A percentile compares a stretch with the other conserved stretches of the same genome.
phyloP scores from a whole-genome alignment of 257 asterid genomes.

The Solanum commersonii region DNA sequence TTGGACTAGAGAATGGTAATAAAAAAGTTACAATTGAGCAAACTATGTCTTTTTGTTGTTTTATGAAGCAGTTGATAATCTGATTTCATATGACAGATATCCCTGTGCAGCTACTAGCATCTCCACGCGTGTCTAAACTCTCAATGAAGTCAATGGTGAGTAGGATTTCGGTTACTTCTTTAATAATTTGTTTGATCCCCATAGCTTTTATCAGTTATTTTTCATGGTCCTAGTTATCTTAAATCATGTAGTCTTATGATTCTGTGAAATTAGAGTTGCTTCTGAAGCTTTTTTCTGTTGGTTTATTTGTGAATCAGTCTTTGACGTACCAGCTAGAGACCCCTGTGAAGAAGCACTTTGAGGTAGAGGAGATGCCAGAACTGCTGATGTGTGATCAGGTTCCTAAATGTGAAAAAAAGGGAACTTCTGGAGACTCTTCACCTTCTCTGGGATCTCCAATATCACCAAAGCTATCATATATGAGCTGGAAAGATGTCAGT shows the following conservation, averaged over 20 bases:
- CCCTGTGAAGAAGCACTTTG: conserved; percentile 24
- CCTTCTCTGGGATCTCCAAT: conserved; percentile 42
- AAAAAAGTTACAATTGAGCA: not conserved
- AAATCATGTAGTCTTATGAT: not conserved
- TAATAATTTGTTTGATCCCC: not conserved
- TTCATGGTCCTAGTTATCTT: not conserved
- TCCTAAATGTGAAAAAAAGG: conserved; percentile 6
- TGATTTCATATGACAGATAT: not conserved
- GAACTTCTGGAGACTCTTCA: conserved; percentile 14
- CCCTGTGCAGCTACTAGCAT: not conserved
- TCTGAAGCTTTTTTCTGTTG: not conserved
- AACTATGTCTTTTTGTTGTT: not conserved
- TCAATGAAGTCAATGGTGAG: conserved; percentile 34
- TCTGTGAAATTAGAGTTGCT: not conserved
- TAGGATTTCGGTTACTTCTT: not conserved
- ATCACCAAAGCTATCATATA: conserved; percentile 27
- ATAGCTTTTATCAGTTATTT: not conserved
- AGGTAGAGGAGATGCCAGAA: conserved; percentile 42
- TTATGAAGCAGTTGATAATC: not conserved
- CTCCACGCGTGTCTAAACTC: conserved; percentile 17
- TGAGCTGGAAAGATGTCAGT: conserved; percentile 34
- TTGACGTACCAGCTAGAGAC: conserved; percentile 7
- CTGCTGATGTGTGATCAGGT: conserved; percentile 6
- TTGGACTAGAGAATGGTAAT: conserved; percentile 56
- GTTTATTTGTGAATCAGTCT: not conserved